Evolutionary conservation across 352 stramenopile species (phyloP).

Genomic region (Pythium plurisporium): DNA sequence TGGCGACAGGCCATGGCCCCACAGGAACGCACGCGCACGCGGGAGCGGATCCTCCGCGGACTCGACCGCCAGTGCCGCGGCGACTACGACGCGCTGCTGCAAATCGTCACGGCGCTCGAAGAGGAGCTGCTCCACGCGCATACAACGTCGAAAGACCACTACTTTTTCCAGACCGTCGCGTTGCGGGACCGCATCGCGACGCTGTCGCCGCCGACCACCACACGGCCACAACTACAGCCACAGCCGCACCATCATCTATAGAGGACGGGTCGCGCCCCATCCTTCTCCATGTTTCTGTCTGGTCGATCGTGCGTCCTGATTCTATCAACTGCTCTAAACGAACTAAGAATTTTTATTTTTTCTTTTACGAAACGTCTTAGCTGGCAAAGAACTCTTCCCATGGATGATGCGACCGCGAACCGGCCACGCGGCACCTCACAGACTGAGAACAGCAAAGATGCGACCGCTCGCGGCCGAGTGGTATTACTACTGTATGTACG

Average conservation of each 20-base stretch:
- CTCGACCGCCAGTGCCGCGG: conserved; percentile 46
- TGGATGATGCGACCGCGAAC: too few species aligned
- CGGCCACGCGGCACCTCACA: too few species aligned
- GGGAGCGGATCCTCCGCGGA: conserved; percentile 59
- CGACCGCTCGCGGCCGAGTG: too few species aligned
- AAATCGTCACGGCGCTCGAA: conserved; percentile 63
- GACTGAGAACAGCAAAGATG: too few species aligned
- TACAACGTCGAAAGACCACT: conserved; percentile 60
- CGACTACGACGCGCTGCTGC: conserved; percentile 63
- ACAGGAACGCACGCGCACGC: conserved; percentile 53
- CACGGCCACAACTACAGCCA: not conserved
- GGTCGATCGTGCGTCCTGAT: not conserved
- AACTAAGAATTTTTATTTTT: conserved; percentile 6
- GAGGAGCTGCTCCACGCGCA: conserved; percentile 79
- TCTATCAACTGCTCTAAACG: not conserved
- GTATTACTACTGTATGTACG: too few species aligned
- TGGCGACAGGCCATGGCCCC: conserved; percentile 61
- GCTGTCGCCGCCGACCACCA: conserved; percentile 36
- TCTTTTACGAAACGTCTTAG: not conserved
- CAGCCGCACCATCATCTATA: too few species aligned
- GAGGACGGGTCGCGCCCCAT: too few species aligned
- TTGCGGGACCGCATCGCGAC: conserved; percentile 49
- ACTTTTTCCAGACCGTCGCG: conserved; percentile 50
- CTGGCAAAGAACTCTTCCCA: not conserved
- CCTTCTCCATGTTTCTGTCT: not conserved